Evolutionary conservation across 2,329 filamentous ascomycete genomes (phyloP), one percentile per base, ranked within the genome.

Genomic region (Pseudogymnoascus sp.): DNA sequence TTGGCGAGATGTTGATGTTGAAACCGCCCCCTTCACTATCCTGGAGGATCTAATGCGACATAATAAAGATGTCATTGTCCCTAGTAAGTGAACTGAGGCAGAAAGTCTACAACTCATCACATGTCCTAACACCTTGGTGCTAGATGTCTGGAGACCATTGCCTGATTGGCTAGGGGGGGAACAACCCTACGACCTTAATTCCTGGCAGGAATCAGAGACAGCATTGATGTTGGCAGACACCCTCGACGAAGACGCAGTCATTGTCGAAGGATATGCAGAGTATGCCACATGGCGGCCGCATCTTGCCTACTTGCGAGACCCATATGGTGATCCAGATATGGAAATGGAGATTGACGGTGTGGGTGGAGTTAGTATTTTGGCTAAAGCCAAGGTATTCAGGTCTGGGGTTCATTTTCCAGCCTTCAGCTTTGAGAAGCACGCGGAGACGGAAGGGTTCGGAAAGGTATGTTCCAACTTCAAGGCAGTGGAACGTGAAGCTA

Each of bases 321-420:
- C 95, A 1, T 98, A 96, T 71, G 95, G 95, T 40, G 95, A 99
- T 73, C 93, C 93, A 19, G 95, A 99, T 73, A 97, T 98, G 89
- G 95, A 99, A 75, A 98, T 99, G 95, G 95, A 99, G 72, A 93
- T 99, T 70, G 95, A 99, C 70, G 95, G 95, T 68, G 93, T 99
- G 56, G 93, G 95, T 60, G 95, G 95, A 77, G 95, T 99, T 70
- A 97, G 92, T 78, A 99, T 99, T 71, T 78, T 99, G 70, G 93
- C 95, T 53, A 99, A 98, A 77, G 95, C 95, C 1, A 89, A 89
- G 70, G 95, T 99, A 0, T 99, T 99, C 80, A 87, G 95, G 66
- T 89, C 90, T 53, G 95, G 95, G 46, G 93, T 96, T 35, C 95
- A 99, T 76, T 99, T 99, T 78, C 95, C 95, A 2, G 95, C 95